These are phyloP conservation scores for Xylaria sp. DNA, from an alignment of 2,329 filamentous ascomycete genomes.

Conservation along the genomic window DNA sequence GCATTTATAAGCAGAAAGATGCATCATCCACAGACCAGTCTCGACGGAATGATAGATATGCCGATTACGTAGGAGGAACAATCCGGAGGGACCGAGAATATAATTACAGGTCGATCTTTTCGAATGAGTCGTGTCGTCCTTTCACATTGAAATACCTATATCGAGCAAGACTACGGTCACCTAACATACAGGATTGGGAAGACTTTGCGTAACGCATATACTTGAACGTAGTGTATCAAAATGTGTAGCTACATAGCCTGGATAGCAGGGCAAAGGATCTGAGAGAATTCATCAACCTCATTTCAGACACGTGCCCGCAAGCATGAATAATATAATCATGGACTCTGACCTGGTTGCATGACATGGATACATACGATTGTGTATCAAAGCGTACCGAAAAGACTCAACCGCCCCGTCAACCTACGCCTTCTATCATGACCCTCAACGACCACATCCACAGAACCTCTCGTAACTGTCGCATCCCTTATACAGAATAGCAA, in stretches of 20 bases:
- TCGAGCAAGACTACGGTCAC: not conserved
- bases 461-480: not conserved
- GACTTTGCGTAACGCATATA: not conserved
- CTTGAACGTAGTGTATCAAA: not conserved
- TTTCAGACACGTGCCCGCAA: not conserved
- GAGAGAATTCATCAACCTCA: not conserved
- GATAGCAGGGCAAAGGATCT: not conserved
- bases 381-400: not conserved
- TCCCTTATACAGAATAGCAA: not conserved
- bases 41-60: slow-evolving; percentile 11
- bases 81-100: not conserved
- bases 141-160: not conserved
- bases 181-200: not conserved
- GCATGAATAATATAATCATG: not conserved
- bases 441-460: not conserved
- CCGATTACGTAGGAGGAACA: slow-evolving; percentile 7
- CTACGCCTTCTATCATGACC: not conserved
- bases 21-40: not conserved
- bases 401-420: not conserved
- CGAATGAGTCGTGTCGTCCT: not conserved
- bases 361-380: not conserved
- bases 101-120: not conserved
- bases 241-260: not conserved
- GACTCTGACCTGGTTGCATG: not conserved
- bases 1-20: slow-evolving; percentile 25